Evolutionary conservation across 495 filamentous ascomycete species (phyloP).

Genomic region (Lasiosphaeriaceae sp.): DNA sequence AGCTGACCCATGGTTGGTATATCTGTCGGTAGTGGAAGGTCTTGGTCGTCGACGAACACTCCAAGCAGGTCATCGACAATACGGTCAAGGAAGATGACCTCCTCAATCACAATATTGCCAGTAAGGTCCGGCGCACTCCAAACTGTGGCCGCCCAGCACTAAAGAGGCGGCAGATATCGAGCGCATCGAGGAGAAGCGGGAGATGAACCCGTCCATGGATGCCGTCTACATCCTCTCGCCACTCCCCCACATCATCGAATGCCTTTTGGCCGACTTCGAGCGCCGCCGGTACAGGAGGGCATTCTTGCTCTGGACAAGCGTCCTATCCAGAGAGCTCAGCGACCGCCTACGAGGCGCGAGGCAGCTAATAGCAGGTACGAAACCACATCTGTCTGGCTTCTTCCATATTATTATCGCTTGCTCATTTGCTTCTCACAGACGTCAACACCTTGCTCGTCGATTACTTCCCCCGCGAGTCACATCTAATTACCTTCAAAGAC

Average conservation of each 20-base stretch:
- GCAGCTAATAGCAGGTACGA: slow-evolving; percentile 59
- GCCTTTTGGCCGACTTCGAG: slow-evolving; percentile 87
- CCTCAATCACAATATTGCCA: slow-evolving; percentile 89
- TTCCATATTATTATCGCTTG: background rate
- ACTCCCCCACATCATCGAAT: slow-evolving; percentile 81
- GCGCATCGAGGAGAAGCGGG: slow-evolving; percentile 79
- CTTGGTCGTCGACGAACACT: slow-evolving; percentile 76
- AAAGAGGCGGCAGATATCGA: slow-evolving; percentile 67
- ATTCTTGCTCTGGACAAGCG: slow-evolving; percentile 79
- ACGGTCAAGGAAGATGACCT: slow-evolving; percentile 92
- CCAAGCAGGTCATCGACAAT: slow-evolving; percentile 78
- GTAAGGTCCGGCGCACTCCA: slow-evolving; percentile 48
- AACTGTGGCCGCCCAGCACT: slow-evolving; percentile 6
- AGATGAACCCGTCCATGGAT: slow-evolving; percentile 79
- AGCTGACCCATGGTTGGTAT: too few relatives aligned
- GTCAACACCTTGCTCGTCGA: slow-evolving; percentile 76
- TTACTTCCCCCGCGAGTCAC: slow-evolving; percentile 87
- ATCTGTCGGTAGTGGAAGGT: slow-evolving; percentile 88
- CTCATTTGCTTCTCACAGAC: slow-evolving; percentile 14
- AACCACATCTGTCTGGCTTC: slow-evolving; percentile 3
- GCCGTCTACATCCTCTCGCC: slow-evolving; percentile 89
- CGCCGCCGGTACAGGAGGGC: slow-evolving; percentile 68
- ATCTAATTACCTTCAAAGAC: slow-evolving; percentile 84
- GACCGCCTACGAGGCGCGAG: slow-evolving; percentile 52
- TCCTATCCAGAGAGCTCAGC: slow-evolving; percentile 38